Evolutionary conservation across 352 stramenopile genomes (phyloP).

Genomic region (Plasmopara halstedii): DNA sequence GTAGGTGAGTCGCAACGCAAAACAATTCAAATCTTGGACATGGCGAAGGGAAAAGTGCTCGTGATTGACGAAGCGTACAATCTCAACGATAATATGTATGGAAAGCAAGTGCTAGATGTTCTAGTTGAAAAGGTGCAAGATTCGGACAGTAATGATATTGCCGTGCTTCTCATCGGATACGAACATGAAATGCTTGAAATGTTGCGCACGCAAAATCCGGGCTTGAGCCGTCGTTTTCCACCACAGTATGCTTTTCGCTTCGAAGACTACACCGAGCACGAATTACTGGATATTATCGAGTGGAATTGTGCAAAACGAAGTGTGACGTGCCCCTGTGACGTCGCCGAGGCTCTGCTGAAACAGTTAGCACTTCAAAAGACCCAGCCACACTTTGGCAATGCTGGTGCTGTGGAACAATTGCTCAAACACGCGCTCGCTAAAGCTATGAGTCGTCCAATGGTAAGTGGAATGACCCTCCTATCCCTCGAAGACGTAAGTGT

Average conservation of each 20-base stretch:
- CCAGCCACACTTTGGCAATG: constrained; percentile 88
- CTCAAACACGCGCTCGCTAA: constrained; percentile 70
- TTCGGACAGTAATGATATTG: constrained; percentile 81
- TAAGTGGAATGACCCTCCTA: constrained; percentile 31
- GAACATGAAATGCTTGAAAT: constrained; percentile 88
- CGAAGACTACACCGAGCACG: constrained; percentile 86
- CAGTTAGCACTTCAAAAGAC: constrained; percentile 50
- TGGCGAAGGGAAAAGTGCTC: constrained; percentile 83
- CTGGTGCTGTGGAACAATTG: constrained; percentile 77
- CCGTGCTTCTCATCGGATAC: constrained; percentile 90
- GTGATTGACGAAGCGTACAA: constrained; percentile 93
- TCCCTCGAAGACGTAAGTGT: constrained; percentile 49
- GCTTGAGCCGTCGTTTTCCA: constrained; percentile 80
- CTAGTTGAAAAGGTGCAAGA: constrained; percentile 90
- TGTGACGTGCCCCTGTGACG: constrained; percentile 41
- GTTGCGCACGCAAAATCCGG: constrained; percentile 84
- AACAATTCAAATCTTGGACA: constrained; percentile 75
- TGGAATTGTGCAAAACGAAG: constrained; percentile 43
- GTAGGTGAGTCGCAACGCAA: constrained; percentile 86
- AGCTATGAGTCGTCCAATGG: constrained; percentile 39
- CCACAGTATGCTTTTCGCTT: constrained; percentile 87
- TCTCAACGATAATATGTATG: constrained; percentile 61
- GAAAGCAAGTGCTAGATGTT: constrained; percentile 78
- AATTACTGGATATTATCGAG: constrained; percentile 73
- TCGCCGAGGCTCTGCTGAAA: constrained; percentile 44